Percentiles rank a stretch among this genome's conserved stretches.
Evolutionary conservation across 2,329 filamentous ascomycete species (phyloP).

Genomic region (Ascochyta lentis): DNA sequence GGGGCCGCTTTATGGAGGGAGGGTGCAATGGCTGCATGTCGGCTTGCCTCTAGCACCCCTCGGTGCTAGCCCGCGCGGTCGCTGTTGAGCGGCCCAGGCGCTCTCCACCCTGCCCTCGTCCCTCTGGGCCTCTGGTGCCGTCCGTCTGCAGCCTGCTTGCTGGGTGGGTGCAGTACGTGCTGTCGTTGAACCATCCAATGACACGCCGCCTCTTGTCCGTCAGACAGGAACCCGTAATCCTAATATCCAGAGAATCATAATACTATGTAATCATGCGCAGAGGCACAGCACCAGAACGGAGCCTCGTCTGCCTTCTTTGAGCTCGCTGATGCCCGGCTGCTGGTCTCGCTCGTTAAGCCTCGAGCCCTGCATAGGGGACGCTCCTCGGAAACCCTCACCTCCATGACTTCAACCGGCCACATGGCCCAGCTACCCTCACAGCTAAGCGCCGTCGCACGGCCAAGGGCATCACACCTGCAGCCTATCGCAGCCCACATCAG

Average conservation of each 20-base stretch:
- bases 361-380: constrained; percentile 12
- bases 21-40: constrained; percentile 13
- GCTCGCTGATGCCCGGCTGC: neutral
- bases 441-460: constrained; percentile 35
- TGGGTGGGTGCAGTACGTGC: constrained; percentile 16
- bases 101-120: constrained; percentile 25
- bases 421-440: constrained; percentile 13
- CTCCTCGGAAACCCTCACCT: neutral
- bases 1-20: constrained; percentile 32
- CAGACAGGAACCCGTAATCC: neutral
- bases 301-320: neutral
- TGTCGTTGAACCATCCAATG: constrained; percentile 20
- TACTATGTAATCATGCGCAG: neutral
- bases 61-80: constrained; percentile 27
- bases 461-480: constrained; percentile 21
- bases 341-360: constrained; percentile 10
- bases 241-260: neutral
- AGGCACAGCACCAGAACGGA: constrained; percentile 4
- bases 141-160: too few relatives aligned
- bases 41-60: constrained; percentile 33
- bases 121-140: neutral
- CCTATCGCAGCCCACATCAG: constrained; percentile 35
- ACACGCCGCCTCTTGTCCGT: constrained; percentile 6
- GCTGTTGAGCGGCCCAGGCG: constrained; percentile 30
- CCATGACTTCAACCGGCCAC: constrained; percentile 6